Conservation (phyloP, 2,329 filamentous ascomycete species). For the Thermothelomyces thermophilus region DNA sequence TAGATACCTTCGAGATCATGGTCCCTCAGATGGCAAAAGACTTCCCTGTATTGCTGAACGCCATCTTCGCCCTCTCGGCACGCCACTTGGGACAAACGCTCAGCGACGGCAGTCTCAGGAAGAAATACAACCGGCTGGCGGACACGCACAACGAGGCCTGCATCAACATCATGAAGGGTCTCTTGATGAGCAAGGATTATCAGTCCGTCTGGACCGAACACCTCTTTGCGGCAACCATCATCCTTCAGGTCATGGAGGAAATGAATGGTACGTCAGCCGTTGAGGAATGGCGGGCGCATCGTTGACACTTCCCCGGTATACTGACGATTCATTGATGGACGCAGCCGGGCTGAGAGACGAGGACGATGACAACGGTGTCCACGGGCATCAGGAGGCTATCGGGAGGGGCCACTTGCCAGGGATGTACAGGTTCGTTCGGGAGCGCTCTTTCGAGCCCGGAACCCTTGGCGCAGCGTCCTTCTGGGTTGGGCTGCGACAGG, state of each 20-base stretch:
- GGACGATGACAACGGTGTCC: background rate
- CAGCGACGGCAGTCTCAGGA: constrained; percentile 11
- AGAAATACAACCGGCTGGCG: constrained; percentile 41
- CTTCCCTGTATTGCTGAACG: constrained; percentile 48
- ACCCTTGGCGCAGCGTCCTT: constrained; percentile 47
- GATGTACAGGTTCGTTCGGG: constrained; percentile 40
- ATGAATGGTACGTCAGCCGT: constrained; percentile 33
- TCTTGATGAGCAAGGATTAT: constrained; percentile 41
- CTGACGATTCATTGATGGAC: too few relatives aligned
- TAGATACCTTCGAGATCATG: constrained; percentile 45
- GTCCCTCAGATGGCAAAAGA: constrained; percentile 47
- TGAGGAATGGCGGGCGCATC: background rate
- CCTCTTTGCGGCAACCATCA: constrained; percentile 48
- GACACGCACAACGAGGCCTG: constrained; percentile 50
- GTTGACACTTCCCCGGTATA: background rate
- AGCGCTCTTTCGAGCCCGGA: constrained; percentile 34
- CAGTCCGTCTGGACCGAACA: constrained; percentile 41
- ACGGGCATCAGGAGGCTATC: constrained; percentile 23
- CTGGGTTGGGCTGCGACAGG: constrained; percentile 52
- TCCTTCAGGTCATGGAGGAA: constrained; percentile 52
- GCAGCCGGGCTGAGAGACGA: constrained; percentile 3
- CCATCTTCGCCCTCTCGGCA: constrained; percentile 50
- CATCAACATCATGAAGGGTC: constrained; percentile 33
- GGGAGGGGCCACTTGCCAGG: constrained; percentile 42
- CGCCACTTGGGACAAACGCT: constrained; percentile 45